Evolutionary conservation across 805 yeast genomes (phyloP), one percentile per base, ranked within the genome.

Genomic region (Candida morakotiae): DNA sequence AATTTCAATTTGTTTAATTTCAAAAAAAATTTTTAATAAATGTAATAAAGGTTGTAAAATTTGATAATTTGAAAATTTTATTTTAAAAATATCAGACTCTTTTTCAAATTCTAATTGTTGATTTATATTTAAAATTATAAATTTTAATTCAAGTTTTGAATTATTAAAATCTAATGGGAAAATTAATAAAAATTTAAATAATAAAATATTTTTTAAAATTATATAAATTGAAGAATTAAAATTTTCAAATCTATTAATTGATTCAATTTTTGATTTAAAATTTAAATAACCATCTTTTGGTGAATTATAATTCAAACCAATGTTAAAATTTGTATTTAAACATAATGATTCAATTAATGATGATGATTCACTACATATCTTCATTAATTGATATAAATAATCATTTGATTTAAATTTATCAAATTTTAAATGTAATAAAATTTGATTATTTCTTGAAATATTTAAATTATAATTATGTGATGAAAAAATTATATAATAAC

Each of bases 41-140:
- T 60, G 65, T 16, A 62, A 44, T 13, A 62, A 44, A 20, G 57
- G 62, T n/a, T 59, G 62, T 14, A 58, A 44, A 14, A 60, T 35
- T 35, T 61, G 64, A 44, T 53, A 58, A 37, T 61, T 62, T 19
- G 62, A 53, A 13, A 60, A 43, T 34, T 56, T 53, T 6, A 51
- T 38, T 38, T 56, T 52, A 13, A 49, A 41, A 4, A 44, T 21
- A 25, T 41, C 42, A 2, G 46, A 37, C 31, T 37, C 37, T 5
- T 22, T 30, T 11, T 26, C 26, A 14, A 15, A 19, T 20, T 43
- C 38, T 9, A 35, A 21, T n/a, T 18, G n/a, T 5, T 31, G 9
- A 29, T 43, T 39, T 18, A 45, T 29, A 7, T 28, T 22, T 9
- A 22, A 28, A 16, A 36, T 38, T 2, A 42, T 26, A 9, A 32